Conservation (phyloP, 768 basidiomycete species). For the Russula olivacea region DNA sequence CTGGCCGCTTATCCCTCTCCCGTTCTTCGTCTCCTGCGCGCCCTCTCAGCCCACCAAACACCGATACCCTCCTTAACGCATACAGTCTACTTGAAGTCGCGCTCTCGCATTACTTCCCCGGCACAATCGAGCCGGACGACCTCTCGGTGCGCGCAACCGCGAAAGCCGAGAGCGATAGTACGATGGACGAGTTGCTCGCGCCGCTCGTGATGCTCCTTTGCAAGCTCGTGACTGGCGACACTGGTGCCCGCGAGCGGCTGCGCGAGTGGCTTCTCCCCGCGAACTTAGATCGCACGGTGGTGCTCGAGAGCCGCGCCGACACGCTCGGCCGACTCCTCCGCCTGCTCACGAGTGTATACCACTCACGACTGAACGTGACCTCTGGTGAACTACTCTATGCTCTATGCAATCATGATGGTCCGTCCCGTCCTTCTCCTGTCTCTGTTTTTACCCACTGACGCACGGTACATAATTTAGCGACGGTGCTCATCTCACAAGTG, state of each 20-base stretch:
- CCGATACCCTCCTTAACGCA: slow-evolving; percentile 56
- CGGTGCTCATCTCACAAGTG: slow-evolving; percentile 64
- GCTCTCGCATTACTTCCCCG: slow-evolving; percentile 60
- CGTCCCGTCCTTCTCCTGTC: slow-evolving; percentile 12
- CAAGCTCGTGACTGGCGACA: slow-evolving; percentile 61
- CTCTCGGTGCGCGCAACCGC: slow-evolving; percentile 47
- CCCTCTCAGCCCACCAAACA: slow-evolving; percentile 34
- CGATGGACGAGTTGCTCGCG: slow-evolving; percentile 70
- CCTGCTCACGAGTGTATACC: slow-evolving; percentile 67
- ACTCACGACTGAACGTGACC: slow-evolving; percentile 63
- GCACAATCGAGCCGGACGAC: slow-evolving; percentile 57
- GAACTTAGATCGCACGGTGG: slow-evolving; percentile 69
- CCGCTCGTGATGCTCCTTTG: slow-evolving; percentile 74
- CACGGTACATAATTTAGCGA: slow-evolving; percentile 39
- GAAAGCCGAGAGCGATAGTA: slow-evolving; percentile 46
- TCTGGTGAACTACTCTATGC: slow-evolving; percentile 86
- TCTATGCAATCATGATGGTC: slow-evolving; percentile 73
- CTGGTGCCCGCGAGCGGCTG: slow-evolving; percentile 47
- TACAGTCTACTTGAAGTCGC: slow-evolving; percentile 62
- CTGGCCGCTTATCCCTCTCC: slow-evolving; percentile 41
- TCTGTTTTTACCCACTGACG: neutral
- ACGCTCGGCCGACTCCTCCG: slow-evolving; percentile 76
- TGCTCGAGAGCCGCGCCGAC: slow-evolving; percentile 69
- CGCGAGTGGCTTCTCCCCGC: slow-evolving; percentile 68
- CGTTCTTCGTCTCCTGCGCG: slow-evolving; percentile 39